Conservation (phyloP, 371 early-diverging fungal species). For the Chytridiales sp. region DNA sequence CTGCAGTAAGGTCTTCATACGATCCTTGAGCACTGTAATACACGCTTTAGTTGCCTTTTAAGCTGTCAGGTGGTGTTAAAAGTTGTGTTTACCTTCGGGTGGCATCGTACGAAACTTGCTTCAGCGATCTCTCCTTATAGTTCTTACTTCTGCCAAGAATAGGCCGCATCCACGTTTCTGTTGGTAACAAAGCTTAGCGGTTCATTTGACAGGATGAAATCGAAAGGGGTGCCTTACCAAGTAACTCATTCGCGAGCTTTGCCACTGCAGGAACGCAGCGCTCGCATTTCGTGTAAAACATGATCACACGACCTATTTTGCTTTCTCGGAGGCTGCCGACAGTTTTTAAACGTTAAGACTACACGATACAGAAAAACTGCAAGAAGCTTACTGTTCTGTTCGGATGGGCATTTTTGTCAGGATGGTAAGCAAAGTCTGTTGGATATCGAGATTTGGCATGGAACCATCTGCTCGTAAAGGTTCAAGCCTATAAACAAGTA, state of each 20-base stretch:
- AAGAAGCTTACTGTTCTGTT: slow-evolving; percentile 61
- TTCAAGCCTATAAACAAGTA: slow-evolving; percentile 70
- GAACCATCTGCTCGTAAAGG: slow-evolving; percentile 89
- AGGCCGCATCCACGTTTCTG: slow-evolving; percentile 83
- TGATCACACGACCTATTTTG: slow-evolving; percentile 88
- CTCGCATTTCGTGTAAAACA: slow-evolving; percentile 91
- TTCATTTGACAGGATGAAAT: slow-evolving; percentile 6
- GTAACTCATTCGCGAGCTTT: slow-evolving; percentile 77
- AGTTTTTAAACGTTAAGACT: background rate
- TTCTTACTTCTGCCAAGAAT: slow-evolving; percentile 76
- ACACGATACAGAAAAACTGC: background rate
- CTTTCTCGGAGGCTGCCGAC: slow-evolving; percentile 68
- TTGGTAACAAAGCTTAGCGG: background rate
- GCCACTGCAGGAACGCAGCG: slow-evolving; percentile 73
- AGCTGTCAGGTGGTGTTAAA: background rate
- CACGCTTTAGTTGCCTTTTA: background rate
- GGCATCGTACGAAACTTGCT: background rate
- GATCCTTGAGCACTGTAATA: background rate
- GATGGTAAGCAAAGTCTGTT: slow-evolving; percentile 75
- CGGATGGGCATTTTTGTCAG: slow-evolving; percentile 78
- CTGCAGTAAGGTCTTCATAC: slow-evolving; percentile 3
- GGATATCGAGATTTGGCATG: slow-evolving; percentile 91
- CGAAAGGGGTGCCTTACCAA: slow-evolving; percentile 44
- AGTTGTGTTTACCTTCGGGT: slow-evolving; percentile 27
- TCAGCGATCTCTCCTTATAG: slow-evolving; percentile 58